phyloP scores from a whole-genome alignment of 148 eudicot genomes.

The Drosera capensis region DNA sequence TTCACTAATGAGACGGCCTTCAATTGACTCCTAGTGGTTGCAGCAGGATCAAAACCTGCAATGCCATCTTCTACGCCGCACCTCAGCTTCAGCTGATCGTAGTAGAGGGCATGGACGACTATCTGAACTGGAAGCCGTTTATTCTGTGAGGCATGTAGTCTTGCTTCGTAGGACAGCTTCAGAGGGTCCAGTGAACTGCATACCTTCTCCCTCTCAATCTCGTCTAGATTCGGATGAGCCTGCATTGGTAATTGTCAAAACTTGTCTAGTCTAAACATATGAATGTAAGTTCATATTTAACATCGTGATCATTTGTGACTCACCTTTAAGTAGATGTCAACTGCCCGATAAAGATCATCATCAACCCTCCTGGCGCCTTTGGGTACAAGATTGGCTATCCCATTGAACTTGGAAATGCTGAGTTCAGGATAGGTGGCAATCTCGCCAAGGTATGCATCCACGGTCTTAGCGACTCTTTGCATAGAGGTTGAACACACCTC shows the following conservation, averaged over 20 bases:
- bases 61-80: conserved; percentile 33
- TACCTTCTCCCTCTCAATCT: conserved; percentile 84
- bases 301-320: no score
- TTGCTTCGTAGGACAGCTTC: conserved; percentile 77
- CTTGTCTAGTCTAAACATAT: no score
- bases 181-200: conserved; percentile 87
- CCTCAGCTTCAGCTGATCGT: conserved; percentile 62
- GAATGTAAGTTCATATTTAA: no score
- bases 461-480: conserved; percentile 67
- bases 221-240: conserved; percentile 92
- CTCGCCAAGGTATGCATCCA: conserved; percentile 74
- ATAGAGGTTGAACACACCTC: conserved; percentile 54
- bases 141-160: conserved; percentile 88
- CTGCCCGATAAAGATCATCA: conserved; percentile 37
- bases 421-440: conserved; percentile 56
- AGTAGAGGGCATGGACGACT: conserved; percentile 83
- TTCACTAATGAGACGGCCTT: conserved; percentile 43
- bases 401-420: conserved; percentile 79
- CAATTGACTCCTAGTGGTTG: conserved; percentile 30
- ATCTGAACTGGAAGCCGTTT: conserved; percentile 81
- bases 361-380: conserved; percentile 13
- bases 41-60: conserved; percentile 13
- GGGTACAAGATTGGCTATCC: conserved; percentile 78
- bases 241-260: conserved; percentile 9
- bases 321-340: conserved; percentile 86